phyloP scores from a whole-genome alignment of 768 basidiomycete species.

The Leucogyrophana mollusca region DNA sequence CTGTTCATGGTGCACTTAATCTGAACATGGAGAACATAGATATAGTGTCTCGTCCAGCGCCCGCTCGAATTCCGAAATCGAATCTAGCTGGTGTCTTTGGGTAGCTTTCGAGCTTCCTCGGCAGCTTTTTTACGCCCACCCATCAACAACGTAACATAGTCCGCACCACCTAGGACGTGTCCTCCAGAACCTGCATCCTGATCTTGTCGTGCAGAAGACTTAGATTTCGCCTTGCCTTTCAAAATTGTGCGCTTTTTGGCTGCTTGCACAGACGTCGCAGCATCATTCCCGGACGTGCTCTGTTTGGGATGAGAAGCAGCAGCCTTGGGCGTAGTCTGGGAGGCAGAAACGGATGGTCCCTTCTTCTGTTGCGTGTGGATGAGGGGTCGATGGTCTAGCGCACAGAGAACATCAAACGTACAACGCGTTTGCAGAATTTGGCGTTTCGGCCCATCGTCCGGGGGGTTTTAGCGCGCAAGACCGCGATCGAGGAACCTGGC shows the following conservation, averaged over 20 bases:
- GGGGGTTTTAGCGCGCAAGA: too few relatives aligned
- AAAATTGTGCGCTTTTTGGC: constrained; percentile 27
- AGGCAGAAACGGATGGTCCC: constrained; percentile 4
- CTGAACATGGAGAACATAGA: too few relatives aligned
- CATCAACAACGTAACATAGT: constrained; percentile 72
- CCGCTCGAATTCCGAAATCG: too few relatives aligned
- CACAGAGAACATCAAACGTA: constrained; percentile 12
- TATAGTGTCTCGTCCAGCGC: too few relatives aligned
- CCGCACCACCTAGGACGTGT: constrained; percentile 66
- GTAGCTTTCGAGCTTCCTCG: constrained; percentile 66
- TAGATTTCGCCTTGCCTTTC: constrained; percentile 20
- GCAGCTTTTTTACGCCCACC: constrained; percentile 67
- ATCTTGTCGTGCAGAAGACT: neutral
- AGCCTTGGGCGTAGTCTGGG: constrained; percentile 7
- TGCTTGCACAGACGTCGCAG: constrained; percentile 11
- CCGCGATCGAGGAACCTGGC: too few relatives aligned
- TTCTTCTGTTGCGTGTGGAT: constrained; percentile 23
- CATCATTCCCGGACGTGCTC: neutral
- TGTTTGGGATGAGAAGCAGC: constrained; percentile 1
- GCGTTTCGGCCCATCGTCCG: constrained; percentile 34
- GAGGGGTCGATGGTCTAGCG: neutral
- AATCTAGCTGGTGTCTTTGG: constrained; percentile 13
- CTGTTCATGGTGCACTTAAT: too few relatives aligned
- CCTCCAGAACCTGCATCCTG: constrained; percentile 21
- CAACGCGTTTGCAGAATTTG: constrained; percentile 33